Evolutionary conservation across 768 basidiomycete species (phyloP), one percentile per base, ranked within the genome.

Genomic region (Tubosaeta sp.): DNA sequence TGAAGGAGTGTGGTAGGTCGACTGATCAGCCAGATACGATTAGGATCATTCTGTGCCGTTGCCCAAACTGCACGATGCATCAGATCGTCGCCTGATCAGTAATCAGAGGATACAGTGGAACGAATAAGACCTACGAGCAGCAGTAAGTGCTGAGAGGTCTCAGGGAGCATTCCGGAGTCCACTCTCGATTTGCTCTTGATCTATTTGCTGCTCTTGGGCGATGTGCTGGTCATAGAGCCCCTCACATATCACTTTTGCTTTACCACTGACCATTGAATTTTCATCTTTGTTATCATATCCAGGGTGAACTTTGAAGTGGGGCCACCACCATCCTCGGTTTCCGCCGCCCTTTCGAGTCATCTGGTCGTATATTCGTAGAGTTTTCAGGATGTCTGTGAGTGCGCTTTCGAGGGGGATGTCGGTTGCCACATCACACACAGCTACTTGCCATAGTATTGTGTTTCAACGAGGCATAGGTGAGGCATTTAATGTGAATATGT

Each of bases 371-470:
- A 22, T 22, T 22, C 22, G 3, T 22, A 22, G 22, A 22, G 22
- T 22, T 22, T 22, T 22, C 22, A 22, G 22, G 22, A 22, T 3
- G 22, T 22, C 22, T 22, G 22, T 22, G 22, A 22, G 22, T 22
- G 22, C 22, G 22, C 22, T 22, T 22, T 22, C 3, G 22, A 22
- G 22, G 22, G 22, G 22, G 22, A 22, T 22, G 22, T 22, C 3
- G 22, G 22, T 22, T 22, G 22, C 22, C 22, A 22, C 22, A 22
- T 22, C 22, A 22, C 22, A 22, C 22, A 22, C 22, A 22, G 22
- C 22, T 22, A 84, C 83, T 55, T 84, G 22, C 22, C 22, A 22
- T 22, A 22, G 22, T 22, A 22, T 22, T 22, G 22, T 22, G 22
- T 22, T 22, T 22, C 22, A 22, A 22, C 22, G 22, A 22, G 22